A percentile compares a stretch with the other conserved stretches of the same genome.
Evolutionary conservation across 305 asterid genomes (phyloP).

Genomic region (Ruellia speciosa): DNA sequence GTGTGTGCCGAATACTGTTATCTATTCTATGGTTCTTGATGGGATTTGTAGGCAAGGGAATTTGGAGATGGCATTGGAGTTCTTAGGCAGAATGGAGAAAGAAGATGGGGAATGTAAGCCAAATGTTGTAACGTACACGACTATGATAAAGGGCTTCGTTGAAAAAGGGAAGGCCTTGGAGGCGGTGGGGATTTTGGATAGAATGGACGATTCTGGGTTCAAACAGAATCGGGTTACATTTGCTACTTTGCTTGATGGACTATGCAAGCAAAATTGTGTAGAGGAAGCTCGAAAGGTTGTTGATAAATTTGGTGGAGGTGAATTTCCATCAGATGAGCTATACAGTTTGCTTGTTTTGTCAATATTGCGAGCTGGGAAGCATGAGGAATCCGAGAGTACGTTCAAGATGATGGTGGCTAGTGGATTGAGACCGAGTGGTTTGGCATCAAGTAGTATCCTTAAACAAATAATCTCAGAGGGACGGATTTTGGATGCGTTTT

Average conservation of each 20-base stretch:
- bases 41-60: constrained; percentile 60
- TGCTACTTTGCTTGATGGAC: constrained; percentile 48
- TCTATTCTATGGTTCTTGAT: constrained; percentile 57
- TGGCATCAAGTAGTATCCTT: constrained; percentile 40
- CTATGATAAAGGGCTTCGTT: constrained; percentile 54
- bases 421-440: constrained; percentile 58
- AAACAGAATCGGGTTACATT: constrained; percentile 54
- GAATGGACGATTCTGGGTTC: constrained; percentile 39
- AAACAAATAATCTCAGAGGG: constrained; percentile 35
- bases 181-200: constrained; percentile 48
- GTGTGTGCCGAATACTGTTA: constrained; percentile 52
- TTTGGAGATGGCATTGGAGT: constrained; percentile 50
- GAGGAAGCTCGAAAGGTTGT: constrained; percentile 49
- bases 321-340: constrained; percentile 37
- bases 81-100: constrained; percentile 58
- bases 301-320: constrained; percentile 36
- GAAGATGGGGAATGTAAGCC: constrained; percentile 42
- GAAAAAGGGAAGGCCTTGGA: constrained; percentile 47
- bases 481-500: constrained; percentile 50
- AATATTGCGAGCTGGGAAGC: constrained; percentile 40
- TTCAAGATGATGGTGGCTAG: constrained; percentile 47
- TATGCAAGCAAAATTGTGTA: constrained; percentile 49
- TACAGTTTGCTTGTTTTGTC: constrained; percentile 48
- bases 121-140: constrained; percentile 62
- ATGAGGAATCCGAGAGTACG: constrained; percentile 40